phyloP scores from a whole-genome alignment of 2,329 filamentous ascomycete species.

The Monilinia fructicola region DNA sequence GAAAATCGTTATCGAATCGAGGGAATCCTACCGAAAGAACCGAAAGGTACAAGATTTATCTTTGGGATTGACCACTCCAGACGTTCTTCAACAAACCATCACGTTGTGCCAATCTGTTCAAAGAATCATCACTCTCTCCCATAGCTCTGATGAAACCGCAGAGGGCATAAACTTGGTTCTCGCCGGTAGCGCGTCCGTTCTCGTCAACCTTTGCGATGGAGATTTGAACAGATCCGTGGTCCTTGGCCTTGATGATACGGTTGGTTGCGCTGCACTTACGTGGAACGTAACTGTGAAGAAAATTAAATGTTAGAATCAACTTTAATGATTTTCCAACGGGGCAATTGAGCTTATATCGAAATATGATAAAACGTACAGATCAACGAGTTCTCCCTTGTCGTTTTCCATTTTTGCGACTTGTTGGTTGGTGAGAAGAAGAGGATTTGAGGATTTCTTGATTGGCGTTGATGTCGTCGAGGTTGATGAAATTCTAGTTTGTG shows the following conservation, averaged over 20 bases:
- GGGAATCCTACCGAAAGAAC: slow-evolving; percentile 36
- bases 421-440: slow-evolving; percentile 33
- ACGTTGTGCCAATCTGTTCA: slow-evolving; percentile 94
- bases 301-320: slow-evolving; percentile 20
- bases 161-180: slow-evolving; percentile 96
- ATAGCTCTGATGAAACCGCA: slow-evolving; percentile 97
- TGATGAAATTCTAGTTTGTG: slow-evolving; percentile 35
- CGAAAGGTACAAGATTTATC: slow-evolving; percentile 39
- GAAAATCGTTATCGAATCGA: neutral
- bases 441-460: slow-evolving; percentile 23
- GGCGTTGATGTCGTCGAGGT: slow-evolving; percentile 39
- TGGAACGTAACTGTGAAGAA: slow-evolving; percentile 76
- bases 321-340: neutral
- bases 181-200: slow-evolving; percentile 90
- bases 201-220: slow-evolving; percentile 97
- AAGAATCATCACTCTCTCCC: slow-evolving; percentile 94
- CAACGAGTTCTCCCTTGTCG: slow-evolving; percentile 99
- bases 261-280: slow-evolving; percentile 99
- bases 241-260: slow-evolving; percentile 99
- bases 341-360: slow-evolving; percentile 3
- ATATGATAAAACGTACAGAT: slow-evolving; percentile 69
- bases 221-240: slow-evolving; percentile 98
- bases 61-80: slow-evolving; percentile 64
- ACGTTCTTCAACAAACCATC: slow-evolving; percentile 97
- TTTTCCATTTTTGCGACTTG: slow-evolving; percentile 85